phyloP scores from a whole-genome alignment of 495 filamentous ascomycete species.

The Lasiosphaeria miniovina region DNA sequence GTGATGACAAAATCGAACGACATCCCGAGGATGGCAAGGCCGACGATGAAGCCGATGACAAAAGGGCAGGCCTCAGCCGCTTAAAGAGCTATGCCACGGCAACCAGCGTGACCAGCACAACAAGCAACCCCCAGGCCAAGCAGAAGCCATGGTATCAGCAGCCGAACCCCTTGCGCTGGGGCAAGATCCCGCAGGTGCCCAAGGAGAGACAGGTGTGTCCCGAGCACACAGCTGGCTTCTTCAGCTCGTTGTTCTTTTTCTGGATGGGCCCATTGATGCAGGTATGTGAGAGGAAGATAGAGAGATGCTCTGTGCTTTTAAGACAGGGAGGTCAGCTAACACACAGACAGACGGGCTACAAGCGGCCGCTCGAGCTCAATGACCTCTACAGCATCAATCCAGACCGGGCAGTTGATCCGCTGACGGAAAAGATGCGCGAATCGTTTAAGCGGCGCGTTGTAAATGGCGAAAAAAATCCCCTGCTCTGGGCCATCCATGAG shows the following conservation, averaged over 20 bases:
- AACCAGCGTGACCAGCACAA: slow-evolving; percentile 36
- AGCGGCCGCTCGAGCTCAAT: slow-evolving; percentile 74
- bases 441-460: slow-evolving; percentile 65
- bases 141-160: slow-evolving; percentile 59
- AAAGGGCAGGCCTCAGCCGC: slow-evolving; percentile 36
- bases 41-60: slow-evolving; percentile 13
- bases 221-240: slow-evolving; percentile 59
- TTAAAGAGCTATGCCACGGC: slow-evolving; percentile 45
- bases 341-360: slow-evolving; percentile 63
- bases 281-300: slow-evolving; percentile 38
- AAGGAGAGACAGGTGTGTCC: slow-evolving; percentile 50
- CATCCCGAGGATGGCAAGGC: slow-evolving; percentile 11
- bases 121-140: slow-evolving; percentile 26
- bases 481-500: slow-evolving; percentile 81
- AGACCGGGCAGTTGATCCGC: slow-evolving; percentile 61
- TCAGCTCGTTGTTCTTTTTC: slow-evolving; percentile 59
- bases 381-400: slow-evolving; percentile 91
- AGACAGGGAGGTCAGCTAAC: slow-evolving; percentile 7
- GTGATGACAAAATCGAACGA: slow-evolving; percentile 16
- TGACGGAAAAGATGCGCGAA: slow-evolving; percentile 60
- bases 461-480: slow-evolving; percentile 67
- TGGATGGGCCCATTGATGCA: slow-evolving; percentile 70
- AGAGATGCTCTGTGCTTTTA: background rate
- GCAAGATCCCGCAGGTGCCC: slow-evolving; percentile 57
- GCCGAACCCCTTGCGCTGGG: slow-evolving; percentile 62